Conservation (phyloP, 352 stramenopile genomes). For the Globisporangium irregulare region DNA sequence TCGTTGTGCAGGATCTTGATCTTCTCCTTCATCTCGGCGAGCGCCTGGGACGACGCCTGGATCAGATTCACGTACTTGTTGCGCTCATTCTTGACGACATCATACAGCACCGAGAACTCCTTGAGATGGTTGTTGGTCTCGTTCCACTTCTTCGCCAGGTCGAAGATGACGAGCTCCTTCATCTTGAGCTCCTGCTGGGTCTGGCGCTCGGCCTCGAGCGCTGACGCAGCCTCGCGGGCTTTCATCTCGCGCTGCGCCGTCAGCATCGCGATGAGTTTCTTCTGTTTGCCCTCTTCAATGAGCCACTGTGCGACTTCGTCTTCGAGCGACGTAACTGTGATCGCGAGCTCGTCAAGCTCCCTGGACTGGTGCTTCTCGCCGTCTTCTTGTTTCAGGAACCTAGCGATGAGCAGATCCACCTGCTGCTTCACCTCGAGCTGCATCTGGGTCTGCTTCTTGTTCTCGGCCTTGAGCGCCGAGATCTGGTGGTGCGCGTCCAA, state of each 20-base stretch:
- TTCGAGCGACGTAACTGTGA: conserved; percentile 73
- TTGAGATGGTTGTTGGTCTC: conserved; percentile 92
- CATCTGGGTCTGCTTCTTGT: conserved; percentile 59
- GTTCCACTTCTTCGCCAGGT: conserved; percentile 93
- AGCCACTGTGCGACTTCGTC: conserved; percentile 85
- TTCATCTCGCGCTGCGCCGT: conserved; percentile 91
- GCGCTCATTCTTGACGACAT: conserved; percentile 94
- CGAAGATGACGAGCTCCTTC: conserved; percentile 92
- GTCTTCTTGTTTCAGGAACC: conserved; percentile 86
- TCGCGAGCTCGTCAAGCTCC: conserved; percentile 61
- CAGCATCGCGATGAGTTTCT: conserved; percentile 85
- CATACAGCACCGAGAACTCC: conserved; percentile 92
- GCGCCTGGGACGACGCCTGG: conserved; percentile 85
- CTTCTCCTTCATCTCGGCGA: conserved; percentile 96
- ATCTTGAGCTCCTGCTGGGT: conserved; percentile 91
- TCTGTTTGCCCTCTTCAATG: conserved; percentile 85
- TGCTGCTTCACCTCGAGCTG: conserved; percentile 89
- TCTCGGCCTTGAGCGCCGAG: conserved; percentile 50
- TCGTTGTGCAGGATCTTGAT: conserved; percentile 96
- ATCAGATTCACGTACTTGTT: conserved; percentile 97
- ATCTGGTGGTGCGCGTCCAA: conserved; percentile 76
- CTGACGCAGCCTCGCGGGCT: conserved; percentile 75
- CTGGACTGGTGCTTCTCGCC: conserved; percentile 68
- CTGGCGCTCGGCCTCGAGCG: conserved; percentile 75
- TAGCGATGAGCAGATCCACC: conserved; percentile 87